Conservation (phyloP, 805 yeast species). For the Aciculoconidium aculeatum region DNA sequence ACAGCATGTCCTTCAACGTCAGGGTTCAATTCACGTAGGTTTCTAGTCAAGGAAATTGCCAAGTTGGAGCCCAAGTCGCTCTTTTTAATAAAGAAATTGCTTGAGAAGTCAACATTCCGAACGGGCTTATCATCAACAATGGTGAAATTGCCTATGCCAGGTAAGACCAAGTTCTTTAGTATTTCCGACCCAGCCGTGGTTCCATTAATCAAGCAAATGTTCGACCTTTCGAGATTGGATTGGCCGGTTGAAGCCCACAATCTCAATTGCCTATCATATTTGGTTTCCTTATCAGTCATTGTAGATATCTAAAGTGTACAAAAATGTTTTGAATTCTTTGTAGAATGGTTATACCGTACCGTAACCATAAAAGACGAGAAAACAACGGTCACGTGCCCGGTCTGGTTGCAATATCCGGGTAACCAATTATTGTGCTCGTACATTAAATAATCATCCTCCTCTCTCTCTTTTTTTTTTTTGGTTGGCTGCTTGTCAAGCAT, state of each 20-base stretch:
- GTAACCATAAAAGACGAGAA: no score
- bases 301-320: neutral
- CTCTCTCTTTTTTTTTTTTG: no score
- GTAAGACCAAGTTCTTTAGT: slow-evolving; percentile 71
- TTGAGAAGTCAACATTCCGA: slow-evolving; percentile 38
- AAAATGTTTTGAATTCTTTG: neutral
- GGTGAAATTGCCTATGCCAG: slow-evolving; percentile 62
- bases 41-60: slow-evolving; percentile 33
- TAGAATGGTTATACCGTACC: no score
- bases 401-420: no score
- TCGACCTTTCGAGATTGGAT: slow-evolving; percentile 45
- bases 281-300: slow-evolving; percentile 38
- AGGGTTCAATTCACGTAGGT: slow-evolving; percentile 53
- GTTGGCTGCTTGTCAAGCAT: no score
- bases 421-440: no score
- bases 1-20: slow-evolving; percentile 42
- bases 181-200: slow-evolving; percentile 59
- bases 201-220: slow-evolving; percentile 56
- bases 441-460: no score
- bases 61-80: slow-evolving; percentile 38
- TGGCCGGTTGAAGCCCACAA: slow-evolving; percentile 86
- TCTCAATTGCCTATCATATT: slow-evolving; percentile 83
- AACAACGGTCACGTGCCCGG: no score
- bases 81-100: slow-evolving; percentile 56
- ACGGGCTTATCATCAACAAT: slow-evolving; percentile 47